phyloP scores from a whole-genome alignment of 1,284 basidiomycete genomes.

The Sanghuangporus sanghuang region DNA sequence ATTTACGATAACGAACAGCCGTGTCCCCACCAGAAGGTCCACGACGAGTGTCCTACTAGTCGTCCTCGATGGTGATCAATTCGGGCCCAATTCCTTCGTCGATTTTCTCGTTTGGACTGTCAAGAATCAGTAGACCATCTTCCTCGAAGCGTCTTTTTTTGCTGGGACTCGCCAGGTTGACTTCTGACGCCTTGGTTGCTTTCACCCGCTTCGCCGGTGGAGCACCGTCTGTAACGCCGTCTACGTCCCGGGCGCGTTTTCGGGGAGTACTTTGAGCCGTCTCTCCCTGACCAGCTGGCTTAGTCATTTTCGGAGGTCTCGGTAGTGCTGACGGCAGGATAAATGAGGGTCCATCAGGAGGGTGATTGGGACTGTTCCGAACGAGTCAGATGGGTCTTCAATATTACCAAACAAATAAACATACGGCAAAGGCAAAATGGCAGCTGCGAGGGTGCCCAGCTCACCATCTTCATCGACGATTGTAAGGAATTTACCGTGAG shows the following conservation, averaged over 20 bases:
- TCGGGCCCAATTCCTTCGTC: constrained; percentile 39
- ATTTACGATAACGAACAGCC: too few relatives aligned
- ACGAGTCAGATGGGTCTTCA: constrained; percentile 1
- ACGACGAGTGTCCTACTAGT: neutral
- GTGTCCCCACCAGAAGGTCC: too few relatives aligned
- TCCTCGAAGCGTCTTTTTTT: constrained; percentile 63
- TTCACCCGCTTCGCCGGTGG: constrained; percentile 51
- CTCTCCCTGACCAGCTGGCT: constrained; percentile 32
- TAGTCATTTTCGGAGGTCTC: constrained; percentile 42
- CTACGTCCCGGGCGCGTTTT: constrained; percentile 51
- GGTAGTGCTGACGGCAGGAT: constrained; percentile 63
- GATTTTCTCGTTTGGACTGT: constrained; percentile 48
- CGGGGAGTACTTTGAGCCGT: constrained; percentile 35
- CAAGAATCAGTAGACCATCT: constrained; percentile 65
- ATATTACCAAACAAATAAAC: constrained; percentile 29
- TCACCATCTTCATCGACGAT: constrained; percentile 88
- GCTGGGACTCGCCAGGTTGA: constrained; percentile 42
- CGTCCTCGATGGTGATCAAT: constrained; percentile 15
- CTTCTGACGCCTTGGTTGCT: constrained; percentile 21
- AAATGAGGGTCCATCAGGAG: constrained; percentile 41
- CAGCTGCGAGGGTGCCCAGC: constrained; percentile 69
- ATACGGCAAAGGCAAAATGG: constrained; percentile 65
- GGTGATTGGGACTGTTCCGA: constrained; percentile 44
- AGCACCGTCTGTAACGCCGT: constrained; percentile 44
- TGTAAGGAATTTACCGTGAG: constrained; percentile 75